Percentiles rank a stretch among this genome's conserved stretches.
phyloP scores from a whole-genome alignment of 495 filamentous ascomycete genomes.

The Hamigera avellanea region DNA sequence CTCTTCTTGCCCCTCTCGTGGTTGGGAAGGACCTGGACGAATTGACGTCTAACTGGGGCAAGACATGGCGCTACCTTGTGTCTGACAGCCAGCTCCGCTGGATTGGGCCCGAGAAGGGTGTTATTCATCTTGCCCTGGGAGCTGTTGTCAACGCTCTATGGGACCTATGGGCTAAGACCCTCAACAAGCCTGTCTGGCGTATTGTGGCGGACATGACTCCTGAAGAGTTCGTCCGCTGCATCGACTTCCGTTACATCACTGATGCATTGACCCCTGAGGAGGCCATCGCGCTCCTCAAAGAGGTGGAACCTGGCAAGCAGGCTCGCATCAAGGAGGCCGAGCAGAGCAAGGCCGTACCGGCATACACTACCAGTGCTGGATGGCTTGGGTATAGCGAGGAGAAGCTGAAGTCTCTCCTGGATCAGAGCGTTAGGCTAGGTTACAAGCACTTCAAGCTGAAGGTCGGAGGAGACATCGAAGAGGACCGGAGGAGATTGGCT shows the following conservation, averaged over 20 bases:
- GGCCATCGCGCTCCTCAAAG: constrained; percentile 57
- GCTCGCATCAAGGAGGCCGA: constrained; percentile 59
- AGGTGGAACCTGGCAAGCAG: constrained; percentile 50
- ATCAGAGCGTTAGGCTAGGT: constrained; percentile 60
- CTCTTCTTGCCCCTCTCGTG: constrained; percentile 61
- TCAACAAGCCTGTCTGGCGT: constrained; percentile 81
- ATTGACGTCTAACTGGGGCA: constrained; percentile 71
- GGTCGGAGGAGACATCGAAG: constrained; percentile 61
- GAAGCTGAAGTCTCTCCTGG: constrained; percentile 63
- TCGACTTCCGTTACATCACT: constrained; percentile 90
- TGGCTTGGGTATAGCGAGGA: constrained; percentile 91
- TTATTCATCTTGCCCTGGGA: constrained; percentile 83
- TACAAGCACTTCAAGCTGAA: constrained; percentile 91
- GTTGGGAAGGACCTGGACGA: constrained; percentile 59
- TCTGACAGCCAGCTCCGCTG: constrained; percentile 84
- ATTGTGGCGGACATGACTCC: constrained; percentile 83
- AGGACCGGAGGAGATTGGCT: constrained; percentile 53
- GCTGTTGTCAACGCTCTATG: constrained; percentile 88
- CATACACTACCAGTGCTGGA: constrained; percentile 83
- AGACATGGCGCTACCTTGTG: constrained; percentile 85
- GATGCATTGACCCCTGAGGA: constrained; percentile 87
- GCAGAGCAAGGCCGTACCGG: constrained; percentile 62
- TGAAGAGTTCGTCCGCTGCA: constrained; percentile 73
- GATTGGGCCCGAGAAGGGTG: constrained; percentile 94
- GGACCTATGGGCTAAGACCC: constrained; percentile 88